A percentile compares a stretch with the other conserved stretches of the same genome.
Evolutionary conservation across 768 basidiomycete genomes (phyloP).

Genomic region (Daedaleopsis sinensis): DNA sequence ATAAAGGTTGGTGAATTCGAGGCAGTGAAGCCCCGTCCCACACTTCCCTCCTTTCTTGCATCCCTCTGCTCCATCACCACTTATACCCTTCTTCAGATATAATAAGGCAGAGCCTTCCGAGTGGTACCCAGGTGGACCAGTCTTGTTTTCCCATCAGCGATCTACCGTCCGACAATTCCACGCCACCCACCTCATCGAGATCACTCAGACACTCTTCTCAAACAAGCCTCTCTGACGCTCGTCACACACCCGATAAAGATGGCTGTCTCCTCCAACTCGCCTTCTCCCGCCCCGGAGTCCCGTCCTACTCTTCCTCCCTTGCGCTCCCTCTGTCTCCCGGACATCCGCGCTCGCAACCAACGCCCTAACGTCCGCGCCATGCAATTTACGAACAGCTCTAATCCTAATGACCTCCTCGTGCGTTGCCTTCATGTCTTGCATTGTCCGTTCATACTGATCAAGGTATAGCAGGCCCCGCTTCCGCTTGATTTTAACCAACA

Average conservation of each 20-base stretch:
- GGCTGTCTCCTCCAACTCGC: slow-evolving; percentile 13
- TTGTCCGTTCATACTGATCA: neutral
- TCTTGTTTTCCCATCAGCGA: slow-evolving; percentile 24
- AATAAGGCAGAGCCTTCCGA: slow-evolving; percentile 33
- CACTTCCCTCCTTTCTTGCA: slow-evolving; percentile 23
- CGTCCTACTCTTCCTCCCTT: slow-evolving; percentile 60
- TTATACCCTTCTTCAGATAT: slow-evolving; percentile 22
- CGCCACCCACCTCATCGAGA: slow-evolving; percentile 5
- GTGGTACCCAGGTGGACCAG: slow-evolving; percentile 32
- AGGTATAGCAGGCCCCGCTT: slow-evolving; percentile 6
- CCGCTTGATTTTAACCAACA: slow-evolving; percentile 34
- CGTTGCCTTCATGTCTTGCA: neutral
- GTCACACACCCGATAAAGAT: slow-evolving; percentile 12
- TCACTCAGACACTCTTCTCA: slow-evolving; percentile 5
- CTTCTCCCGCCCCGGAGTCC: slow-evolving; percentile 20
- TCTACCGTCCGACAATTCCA: slow-evolving; percentile 5
- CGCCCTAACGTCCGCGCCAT: slow-evolving; percentile 3
- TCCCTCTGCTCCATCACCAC: slow-evolving; percentile 12
- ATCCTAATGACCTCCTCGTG: slow-evolving; percentile 19
- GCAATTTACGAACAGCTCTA: slow-evolving; percentile 15
- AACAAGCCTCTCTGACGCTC: slow-evolving; percentile 1
- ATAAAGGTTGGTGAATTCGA: slow-evolving; percentile 21
- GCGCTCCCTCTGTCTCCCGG: slow-evolving; percentile 47
- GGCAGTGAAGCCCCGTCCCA: slow-evolving; percentile 10
- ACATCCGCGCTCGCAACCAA: slow-evolving; percentile 12